Conservation (phyloP, 2,329 filamentous ascomycete genomes). For the Aspergillus amoenus region DNA sequence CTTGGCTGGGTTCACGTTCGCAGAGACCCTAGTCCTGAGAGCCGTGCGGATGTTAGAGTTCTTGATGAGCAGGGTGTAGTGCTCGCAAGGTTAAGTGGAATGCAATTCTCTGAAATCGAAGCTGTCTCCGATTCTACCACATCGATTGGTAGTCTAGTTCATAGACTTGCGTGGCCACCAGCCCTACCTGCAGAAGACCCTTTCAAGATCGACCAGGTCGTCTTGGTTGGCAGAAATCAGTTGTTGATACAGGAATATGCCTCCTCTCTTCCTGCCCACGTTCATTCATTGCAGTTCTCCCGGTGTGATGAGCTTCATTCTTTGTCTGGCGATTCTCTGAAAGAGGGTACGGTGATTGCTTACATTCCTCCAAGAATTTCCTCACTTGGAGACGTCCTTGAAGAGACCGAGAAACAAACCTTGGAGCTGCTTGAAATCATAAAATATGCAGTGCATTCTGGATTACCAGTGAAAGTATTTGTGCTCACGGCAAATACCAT, state of each 20-base stretch:
- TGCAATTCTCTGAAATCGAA: slow-evolving; percentile 45
- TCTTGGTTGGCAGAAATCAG: slow-evolving; percentile 9
- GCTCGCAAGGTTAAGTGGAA: slow-evolving; percentile 33
- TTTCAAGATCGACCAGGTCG: slow-evolving; percentile 15
- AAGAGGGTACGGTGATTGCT: slow-evolving; percentile 8
- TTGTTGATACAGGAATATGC: neutral
- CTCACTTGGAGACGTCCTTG: neutral
- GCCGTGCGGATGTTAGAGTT: neutral
- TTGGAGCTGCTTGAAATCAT: slow-evolving; percentile 12
- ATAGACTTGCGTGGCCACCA: slow-evolving; percentile 41
- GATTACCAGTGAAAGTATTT: slow-evolving; percentile 24
- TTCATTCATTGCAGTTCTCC: neutral
- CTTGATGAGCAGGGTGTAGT: slow-evolving; percentile 27
- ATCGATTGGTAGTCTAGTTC: slow-evolving; percentile 33
- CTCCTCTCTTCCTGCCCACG: neutral
- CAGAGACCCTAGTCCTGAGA: neutral
- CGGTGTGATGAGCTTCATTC: neutral
- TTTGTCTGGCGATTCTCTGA: neutral
- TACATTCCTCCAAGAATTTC: slow-evolving; percentile 12
- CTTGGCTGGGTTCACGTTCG: slow-evolving; percentile 37
- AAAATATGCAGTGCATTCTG: slow-evolving; percentile 6
- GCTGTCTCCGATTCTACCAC: slow-evolving; percentile 23
- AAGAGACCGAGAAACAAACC: neutral
- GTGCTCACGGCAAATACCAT: slow-evolving; percentile 29
- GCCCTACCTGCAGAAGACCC: slow-evolving; percentile 34